A percentile compares a stretch with the other conserved stretches of the same genome.
Evolutionary conservation across 2,329 filamentous ascomycete species (phyloP).

Genomic region (Aspergillus fischeri): DNA sequence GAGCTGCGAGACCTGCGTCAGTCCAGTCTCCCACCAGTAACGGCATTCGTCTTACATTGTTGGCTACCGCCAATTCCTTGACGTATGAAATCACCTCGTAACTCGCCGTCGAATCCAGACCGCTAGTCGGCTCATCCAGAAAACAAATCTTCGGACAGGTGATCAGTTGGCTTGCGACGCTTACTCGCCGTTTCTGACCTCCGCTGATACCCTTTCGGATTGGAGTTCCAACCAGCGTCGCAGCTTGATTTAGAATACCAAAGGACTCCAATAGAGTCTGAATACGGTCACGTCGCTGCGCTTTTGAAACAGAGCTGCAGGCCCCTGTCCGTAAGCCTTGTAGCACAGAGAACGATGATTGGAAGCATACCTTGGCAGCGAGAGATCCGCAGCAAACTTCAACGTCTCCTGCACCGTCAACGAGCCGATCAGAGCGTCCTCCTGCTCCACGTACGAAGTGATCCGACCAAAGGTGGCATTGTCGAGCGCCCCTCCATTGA

Average conservation of each 20-base stretch:
- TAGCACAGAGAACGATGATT: background rate
- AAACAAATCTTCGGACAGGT: slow-evolving; percentile 78
- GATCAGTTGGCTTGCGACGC: slow-evolving; percentile 76
- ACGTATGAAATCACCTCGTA: slow-evolving; percentile 74
- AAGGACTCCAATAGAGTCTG: slow-evolving; percentile 66
- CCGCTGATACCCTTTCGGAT: slow-evolving; percentile 80
- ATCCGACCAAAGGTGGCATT: slow-evolving; percentile 58
- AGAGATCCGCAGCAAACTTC: slow-evolving; percentile 68
- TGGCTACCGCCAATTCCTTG: slow-evolving; percentile 59
- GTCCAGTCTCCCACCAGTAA: background rate
- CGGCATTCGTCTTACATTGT: slow-evolving; percentile 51
- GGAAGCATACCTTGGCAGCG: slow-evolving; percentile 48
- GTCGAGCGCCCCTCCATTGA: slow-evolving; percentile 60
- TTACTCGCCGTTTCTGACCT: slow-evolving; percentile 76
- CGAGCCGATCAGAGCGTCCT: slow-evolving; percentile 77
- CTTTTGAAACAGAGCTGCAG: slow-evolving; percentile 47
- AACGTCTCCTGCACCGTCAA: slow-evolving; percentile 78
- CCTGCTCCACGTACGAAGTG: slow-evolving; percentile 79
- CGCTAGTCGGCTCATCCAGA: slow-evolving; percentile 78
- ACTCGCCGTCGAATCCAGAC: slow-evolving; percentile 72
- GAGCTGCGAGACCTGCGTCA: slow-evolving; percentile 46
- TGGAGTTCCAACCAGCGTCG: slow-evolving; percentile 74
- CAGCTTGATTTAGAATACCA: slow-evolving; percentile 64
- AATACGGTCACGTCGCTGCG: slow-evolving; percentile 60
- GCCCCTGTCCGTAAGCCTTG: slow-evolving; percentile 3